Evolutionary conservation across 495 filamentous ascomycete species (phyloP), one percentile per base, ranked within the genome.

Genomic region (Astrocystis sublimbata): DNA sequence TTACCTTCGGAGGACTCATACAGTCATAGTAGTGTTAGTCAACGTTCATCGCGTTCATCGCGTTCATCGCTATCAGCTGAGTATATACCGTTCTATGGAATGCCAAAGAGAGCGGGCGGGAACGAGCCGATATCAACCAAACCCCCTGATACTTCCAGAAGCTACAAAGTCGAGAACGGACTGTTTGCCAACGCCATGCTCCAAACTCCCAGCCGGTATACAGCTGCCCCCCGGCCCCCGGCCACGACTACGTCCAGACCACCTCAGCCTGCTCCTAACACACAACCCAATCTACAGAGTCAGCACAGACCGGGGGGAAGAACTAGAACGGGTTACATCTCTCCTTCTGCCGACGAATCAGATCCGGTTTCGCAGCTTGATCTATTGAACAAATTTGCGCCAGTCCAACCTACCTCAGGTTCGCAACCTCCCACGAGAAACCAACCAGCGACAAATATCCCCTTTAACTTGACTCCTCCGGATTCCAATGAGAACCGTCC

Each of bases 131-230:
- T 43, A 43, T 41, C 62, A 35, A 41, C 60, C 9, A 40, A 19
- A 35, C 65, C 62, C 15, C 67, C 65, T 42, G 41, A 50, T 45
- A 61, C 68, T 9, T 55, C 60, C 15, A 76, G 71, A 41, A 77
- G 74, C 36, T 82, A 72, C 58, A 61, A 58, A 7, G 64, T 72
- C 26, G 79, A 82, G 53, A 67, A 65, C 47, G 54, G 55, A 23
- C 42, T 82, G 3, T 82, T 71, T 49, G 24, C 57, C 1, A 60
- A 68, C 7, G 71, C 75, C 19, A 51, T 43, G 1, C 21, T 81
- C 15, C 57, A 55, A 21, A 73, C 74, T 15, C 59, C 49, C 19
- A 28, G 31, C 24, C 46, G n/a, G 33, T n/a, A 35, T 12, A 13
- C 1, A 31, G 7, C 13, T 24, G 2, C 21, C 21, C 31, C 31